These are phyloP conservation scores for Chondrus crispus DNA, from an alignment of 23 red algal species.

Conservation along the genomic window DNA sequence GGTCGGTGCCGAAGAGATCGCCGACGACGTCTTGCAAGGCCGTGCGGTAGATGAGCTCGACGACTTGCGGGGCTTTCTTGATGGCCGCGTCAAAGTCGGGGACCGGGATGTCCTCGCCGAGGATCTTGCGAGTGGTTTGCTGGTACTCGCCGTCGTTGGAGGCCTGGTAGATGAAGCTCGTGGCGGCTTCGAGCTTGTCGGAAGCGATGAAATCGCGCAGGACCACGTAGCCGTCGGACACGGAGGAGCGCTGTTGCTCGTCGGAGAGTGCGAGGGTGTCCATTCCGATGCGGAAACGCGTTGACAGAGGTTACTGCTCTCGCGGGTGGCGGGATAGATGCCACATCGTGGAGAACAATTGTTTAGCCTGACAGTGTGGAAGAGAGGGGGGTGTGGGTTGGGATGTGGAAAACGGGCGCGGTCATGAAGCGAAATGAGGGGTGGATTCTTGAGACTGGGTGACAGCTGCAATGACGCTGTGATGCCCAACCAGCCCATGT, in stretches of 20 bases:
- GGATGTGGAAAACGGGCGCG: too few relatives aligned
- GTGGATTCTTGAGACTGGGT: too few relatives aligned
- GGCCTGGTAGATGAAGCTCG: background rate
- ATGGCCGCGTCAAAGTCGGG: background rate
- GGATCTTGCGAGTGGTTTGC: background rate
- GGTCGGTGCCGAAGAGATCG: background rate
- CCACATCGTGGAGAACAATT: too few relatives aligned
- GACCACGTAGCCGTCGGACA: slow-evolving; percentile 17
- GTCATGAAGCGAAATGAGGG: too few relatives aligned
- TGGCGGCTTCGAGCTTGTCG: background rate
- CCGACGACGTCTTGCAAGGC: background rate
- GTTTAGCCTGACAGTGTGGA: too few relatives aligned
- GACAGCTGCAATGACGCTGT: too few relatives aligned
- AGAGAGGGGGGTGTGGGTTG: too few relatives aligned
- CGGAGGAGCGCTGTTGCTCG: slow-evolving; percentile 14
- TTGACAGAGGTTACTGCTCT: too few relatives aligned
- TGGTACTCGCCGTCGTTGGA: background rate
- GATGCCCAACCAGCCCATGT: too few relatives aligned
- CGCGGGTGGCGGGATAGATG: too few relatives aligned
- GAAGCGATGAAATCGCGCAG: background rate
- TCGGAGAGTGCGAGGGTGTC: slow-evolving; percentile 9
- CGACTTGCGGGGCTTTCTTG: background rate
- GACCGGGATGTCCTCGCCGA: background rate
- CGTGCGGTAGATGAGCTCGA: background rate
- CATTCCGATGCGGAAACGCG: too few relatives aligned